These are phyloP conservation scores for Dinochytrium kinnereticum DNA, from an alignment of 371 early-diverging fungal species.

Conservation along the genomic window DNA sequence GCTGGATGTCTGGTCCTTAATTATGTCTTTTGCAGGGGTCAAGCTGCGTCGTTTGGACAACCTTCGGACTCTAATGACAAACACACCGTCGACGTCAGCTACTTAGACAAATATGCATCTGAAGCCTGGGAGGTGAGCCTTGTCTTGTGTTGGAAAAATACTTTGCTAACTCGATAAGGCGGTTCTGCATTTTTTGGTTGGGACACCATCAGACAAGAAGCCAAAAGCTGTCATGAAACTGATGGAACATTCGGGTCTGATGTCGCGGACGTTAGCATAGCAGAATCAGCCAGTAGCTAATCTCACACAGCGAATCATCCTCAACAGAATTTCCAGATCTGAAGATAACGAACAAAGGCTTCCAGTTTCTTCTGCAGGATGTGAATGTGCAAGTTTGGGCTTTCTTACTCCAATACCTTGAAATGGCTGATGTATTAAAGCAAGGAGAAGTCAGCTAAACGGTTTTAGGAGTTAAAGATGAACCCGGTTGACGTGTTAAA, in stretches of 20 bases:
- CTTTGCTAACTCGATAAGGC: slow-evolving; percentile 40
- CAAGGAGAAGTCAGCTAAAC: too few species aligned
- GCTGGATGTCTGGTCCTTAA: too few species aligned
- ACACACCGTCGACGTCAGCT: slow-evolving; percentile 68
- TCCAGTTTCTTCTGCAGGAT: slow-evolving; percentile 94
- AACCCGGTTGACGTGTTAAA: slow-evolving; percentile 91
- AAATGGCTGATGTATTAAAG: slow-evolving; percentile 77
- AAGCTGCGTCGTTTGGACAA: slow-evolving; percentile 82
- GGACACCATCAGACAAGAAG: slow-evolving; percentile 73
- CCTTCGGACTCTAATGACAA: slow-evolving; percentile 71
- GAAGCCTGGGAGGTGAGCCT: slow-evolving; percentile 80
- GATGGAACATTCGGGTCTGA: slow-evolving; percentile 75
- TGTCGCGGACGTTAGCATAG: slow-evolving; percentile 54
- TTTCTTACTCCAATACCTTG: slow-evolving; percentile 89
- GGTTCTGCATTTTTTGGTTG: slow-evolving; percentile 94
- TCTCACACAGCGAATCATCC: background rate
- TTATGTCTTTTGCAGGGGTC: slow-evolving; percentile 59
- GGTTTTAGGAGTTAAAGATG: slow-evolving; percentile 79
- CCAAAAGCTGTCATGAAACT: slow-evolving; percentile 80
- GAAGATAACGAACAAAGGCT: slow-evolving; percentile 92
- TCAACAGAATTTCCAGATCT: slow-evolving; percentile 32
- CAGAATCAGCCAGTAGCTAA: slow-evolving; percentile 14
- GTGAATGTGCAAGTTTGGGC: slow-evolving; percentile 93
- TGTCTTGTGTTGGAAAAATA: background rate
- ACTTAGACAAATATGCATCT: slow-evolving; percentile 80